Conservation (phyloP, 2,329 filamentous ascomycete genomes). For the Neofusicoccum laricinum region DNA sequence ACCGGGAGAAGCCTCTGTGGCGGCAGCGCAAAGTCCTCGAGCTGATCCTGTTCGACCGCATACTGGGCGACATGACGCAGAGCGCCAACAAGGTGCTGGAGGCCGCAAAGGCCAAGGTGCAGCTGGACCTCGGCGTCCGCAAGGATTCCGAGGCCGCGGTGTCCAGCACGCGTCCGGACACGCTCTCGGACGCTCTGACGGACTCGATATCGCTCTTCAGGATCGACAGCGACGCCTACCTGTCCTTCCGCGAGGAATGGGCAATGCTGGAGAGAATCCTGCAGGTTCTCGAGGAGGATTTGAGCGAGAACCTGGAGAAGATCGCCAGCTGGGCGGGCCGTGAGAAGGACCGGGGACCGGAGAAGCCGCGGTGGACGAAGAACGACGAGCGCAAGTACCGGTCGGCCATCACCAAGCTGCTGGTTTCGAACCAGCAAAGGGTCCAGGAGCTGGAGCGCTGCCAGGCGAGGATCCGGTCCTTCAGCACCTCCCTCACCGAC, state of each 20-base stretch:
- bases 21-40: slow-evolving; percentile 31
- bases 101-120: not conserved
- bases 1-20: slow-evolving; percentile 18
- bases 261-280: slow-evolving; percentile 21
- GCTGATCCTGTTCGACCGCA: slow-evolving; percentile 24
- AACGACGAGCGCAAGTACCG: slow-evolving; percentile 33
- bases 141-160: not conserved
- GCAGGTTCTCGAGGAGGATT: slow-evolving; percentile 22
- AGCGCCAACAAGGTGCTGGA: not conserved
- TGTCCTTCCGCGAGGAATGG: slow-evolving; percentile 16
- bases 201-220: slow-evolving; percentile 6
- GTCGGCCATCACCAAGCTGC: slow-evolving; percentile 20
- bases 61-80: slow-evolving; percentile 19
- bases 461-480: slow-evolving; percentile 15
- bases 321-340: slow-evolving; percentile 27
- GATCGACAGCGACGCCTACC: slow-evolving; percentile 10
- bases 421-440: slow-evolving; percentile 12
- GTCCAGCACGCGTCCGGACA: not conserved
- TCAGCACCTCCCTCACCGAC: slow-evolving; percentile 20
- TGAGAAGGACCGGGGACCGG: slow-evolving; percentile 25
- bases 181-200: not conserved
- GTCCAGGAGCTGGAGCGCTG: not conserved
- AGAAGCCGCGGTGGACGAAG: slow-evolving; percentile 32
- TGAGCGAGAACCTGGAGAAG: slow-evolving; percentile 20
- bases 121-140: not conserved